Evolutionary conservation across 2,329 filamentous ascomycete species (phyloP).

Genomic region (Neonectria magnoliae): DNA sequence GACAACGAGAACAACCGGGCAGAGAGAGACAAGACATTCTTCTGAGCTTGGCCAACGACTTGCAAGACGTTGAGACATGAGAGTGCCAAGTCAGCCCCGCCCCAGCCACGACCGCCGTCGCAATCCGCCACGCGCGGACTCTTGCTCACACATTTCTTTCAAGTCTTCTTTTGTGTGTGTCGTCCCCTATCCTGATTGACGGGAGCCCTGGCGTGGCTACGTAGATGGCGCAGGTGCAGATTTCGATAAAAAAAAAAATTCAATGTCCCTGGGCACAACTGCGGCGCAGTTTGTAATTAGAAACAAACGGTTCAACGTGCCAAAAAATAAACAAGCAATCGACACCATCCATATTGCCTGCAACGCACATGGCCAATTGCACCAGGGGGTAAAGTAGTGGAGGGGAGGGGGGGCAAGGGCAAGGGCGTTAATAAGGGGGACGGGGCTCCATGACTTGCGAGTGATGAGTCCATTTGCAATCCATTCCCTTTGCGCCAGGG

Average conservation of each 20-base stretch:
- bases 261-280: background rate
- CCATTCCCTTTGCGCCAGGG: background rate
- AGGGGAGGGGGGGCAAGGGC: background rate
- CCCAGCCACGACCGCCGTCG: background rate
- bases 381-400: background rate
- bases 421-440: background rate
- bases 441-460: background rate
- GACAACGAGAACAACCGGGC: background rate
- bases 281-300: background rate
- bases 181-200: background rate
- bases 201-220: background rate
- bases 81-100: background rate
- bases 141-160: background rate
- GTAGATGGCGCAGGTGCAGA: background rate
- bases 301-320: background rate
- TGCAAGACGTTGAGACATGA: background rate
- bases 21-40: background rate
- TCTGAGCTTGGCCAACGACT: no score
- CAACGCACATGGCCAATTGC: background rate
- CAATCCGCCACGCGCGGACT: background rate
- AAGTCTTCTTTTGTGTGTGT: background rate
- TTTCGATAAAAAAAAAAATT: background rate
- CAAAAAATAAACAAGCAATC: no score
- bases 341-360: background rate
- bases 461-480: background rate